phyloP scores from a whole-genome alignment of 495 filamentous ascomycete genomes.

The Aspergillus kassunensis region DNA sequence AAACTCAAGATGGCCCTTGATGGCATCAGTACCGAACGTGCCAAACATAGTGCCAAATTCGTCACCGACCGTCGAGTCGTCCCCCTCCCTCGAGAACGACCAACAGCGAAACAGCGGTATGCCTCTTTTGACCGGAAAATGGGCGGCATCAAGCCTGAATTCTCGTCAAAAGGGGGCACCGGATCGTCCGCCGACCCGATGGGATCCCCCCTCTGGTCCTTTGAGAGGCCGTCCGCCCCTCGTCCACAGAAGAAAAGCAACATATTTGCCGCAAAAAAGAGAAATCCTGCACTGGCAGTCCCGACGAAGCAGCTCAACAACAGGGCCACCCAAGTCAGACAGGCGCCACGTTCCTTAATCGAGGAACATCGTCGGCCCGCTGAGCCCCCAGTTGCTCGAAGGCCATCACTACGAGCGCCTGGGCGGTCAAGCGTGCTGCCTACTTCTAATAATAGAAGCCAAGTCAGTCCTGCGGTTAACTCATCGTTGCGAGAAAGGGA shows the following conservation, averaged over 20 bases:
- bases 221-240: slow-evolving; percentile 16
- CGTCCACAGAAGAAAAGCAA: slow-evolving; percentile 22
- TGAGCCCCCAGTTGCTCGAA: slow-evolving; percentile 13
- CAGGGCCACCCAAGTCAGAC: slow-evolving; percentile 32
- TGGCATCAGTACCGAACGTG: slow-evolving; percentile 46
- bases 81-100: slow-evolving; percentile 24
- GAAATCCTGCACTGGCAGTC: slow-evolving; percentile 34
- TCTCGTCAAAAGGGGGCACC: not conserved
- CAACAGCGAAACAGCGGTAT: slow-evolving; percentile 25
- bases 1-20: slow-evolving; percentile 46
- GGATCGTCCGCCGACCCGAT: slow-evolving; percentile 10
- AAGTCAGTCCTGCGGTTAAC: slow-evolving; percentile 4
- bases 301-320: slow-evolving; percentile 40
- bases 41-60: slow-evolving; percentile 43
- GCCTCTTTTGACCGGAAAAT: slow-evolving; percentile 25
- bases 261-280: slow-evolving; percentile 35
- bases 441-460: not conserved
- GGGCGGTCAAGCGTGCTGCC: slow-evolving; percentile 17
- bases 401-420: slow-evolving; percentile 19
- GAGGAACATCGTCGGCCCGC: slow-evolving; percentile 38
- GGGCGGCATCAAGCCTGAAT: slow-evolving; percentile 22
- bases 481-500: slow-evolving; percentile 29
- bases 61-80: slow-evolving; percentile 29
- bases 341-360: slow-evolving; percentile 39
- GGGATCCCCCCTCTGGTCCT: slow-evolving; percentile 14